Conservation (phyloP, 1,284 basidiomycete genomes). For the Calocybe gambosa region DNA sequence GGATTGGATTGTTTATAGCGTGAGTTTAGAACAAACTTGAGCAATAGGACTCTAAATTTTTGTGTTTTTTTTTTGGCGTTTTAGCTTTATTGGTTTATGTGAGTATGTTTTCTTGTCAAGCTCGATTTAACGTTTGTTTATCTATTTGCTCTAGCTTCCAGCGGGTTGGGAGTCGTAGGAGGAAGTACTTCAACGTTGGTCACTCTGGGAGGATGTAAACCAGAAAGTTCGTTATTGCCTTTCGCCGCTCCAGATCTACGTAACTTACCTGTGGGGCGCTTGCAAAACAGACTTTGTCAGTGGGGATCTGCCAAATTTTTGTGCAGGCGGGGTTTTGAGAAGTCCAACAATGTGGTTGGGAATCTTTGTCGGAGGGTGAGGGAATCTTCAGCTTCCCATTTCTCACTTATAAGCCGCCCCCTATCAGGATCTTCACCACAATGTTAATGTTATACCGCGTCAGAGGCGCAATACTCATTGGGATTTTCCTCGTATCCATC, state of each 20-base stretch:
- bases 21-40: conserved; percentile 25
- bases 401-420: neutral
- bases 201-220: conserved; percentile 73
- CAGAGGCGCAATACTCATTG: conserved; percentile 79
- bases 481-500: conserved; percentile 82
- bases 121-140: neutral
- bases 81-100: conserved; percentile 65
- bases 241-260: no score
- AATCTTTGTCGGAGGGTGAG: conserved; percentile 78
- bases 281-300: conserved; percentile 26
- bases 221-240: conserved; percentile 39
- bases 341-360: conserved; percentile 86
- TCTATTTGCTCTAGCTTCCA: conserved; percentile 33
- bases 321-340: conserved; percentile 61
- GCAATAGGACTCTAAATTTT: neutral
- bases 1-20: conserved; percentile 85
- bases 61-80: neutral
- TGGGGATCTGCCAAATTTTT: conserved; percentile 50
- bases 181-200: conserved; percentile 70
- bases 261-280: no score
- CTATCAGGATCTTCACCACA: conserved; percentile 59
- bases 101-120: conserved; percentile 17
- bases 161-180: conserved; percentile 74
- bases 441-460: conserved; percentile 83
- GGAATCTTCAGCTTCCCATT: conserved; percentile 5